Percentiles rank a stretch among this genome's conserved stretches.
Conservation (phyloP, 495 filamentous ascomycete species). For the Xylaria acuta region DNA sequence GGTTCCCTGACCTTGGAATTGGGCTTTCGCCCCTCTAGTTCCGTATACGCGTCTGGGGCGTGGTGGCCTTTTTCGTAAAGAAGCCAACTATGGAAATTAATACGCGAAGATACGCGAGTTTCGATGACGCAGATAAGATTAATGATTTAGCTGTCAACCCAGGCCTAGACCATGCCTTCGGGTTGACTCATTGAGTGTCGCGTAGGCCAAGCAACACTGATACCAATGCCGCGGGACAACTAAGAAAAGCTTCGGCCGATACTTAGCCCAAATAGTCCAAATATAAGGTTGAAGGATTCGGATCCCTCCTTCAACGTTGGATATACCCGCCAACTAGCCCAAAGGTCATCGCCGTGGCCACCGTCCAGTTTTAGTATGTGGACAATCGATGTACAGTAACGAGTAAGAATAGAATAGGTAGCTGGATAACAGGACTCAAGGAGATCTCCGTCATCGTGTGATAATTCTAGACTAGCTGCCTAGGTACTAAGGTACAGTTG, state of each 20-base stretch:
- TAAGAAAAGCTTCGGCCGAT: not conserved
- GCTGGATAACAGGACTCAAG: slow-evolving; percentile 5
- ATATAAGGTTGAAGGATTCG: slow-evolving; percentile 16
- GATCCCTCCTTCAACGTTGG: slow-evolving; percentile 8
- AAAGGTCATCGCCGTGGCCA: not conserved
- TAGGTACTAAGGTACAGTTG: not conserved
- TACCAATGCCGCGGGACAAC: not conserved
- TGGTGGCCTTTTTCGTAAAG: not conserved
- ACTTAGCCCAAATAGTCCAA: not conserved
- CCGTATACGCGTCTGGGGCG: not conserved
- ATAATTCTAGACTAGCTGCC: not conserved
- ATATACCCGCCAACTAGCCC: not conserved
- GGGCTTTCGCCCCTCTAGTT: not conserved
- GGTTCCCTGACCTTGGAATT: not conserved
- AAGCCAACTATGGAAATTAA: not conserved
- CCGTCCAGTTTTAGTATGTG: not conserved
- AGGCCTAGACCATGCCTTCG: not conserved
- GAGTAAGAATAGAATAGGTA: not conserved
- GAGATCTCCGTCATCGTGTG: not conserved
- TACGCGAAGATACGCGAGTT: not conserved
- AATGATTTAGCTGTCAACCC: not conserved
- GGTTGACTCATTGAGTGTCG: not conserved
- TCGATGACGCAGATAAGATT: not conserved
- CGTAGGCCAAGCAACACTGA: not conserved
- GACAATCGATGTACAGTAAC: not conserved